Percentiles rank a stretch among this genome's conserved stretches.
phyloP scores from a whole-genome alignment of 768 basidiomycete genomes.

The Leccinum imitatum region DNA sequence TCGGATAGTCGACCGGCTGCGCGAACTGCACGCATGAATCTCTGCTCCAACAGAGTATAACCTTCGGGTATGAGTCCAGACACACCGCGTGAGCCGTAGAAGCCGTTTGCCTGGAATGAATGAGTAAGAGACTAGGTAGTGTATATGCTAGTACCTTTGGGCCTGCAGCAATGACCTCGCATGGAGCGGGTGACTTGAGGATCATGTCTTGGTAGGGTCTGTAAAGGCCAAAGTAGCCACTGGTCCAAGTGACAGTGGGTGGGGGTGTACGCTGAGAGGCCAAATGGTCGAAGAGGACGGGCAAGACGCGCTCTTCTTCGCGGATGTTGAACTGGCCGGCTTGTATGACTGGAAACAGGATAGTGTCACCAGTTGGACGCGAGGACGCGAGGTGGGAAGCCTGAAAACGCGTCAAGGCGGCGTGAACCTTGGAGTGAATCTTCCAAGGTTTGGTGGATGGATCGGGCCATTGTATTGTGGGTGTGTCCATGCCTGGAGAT shows the following conservation, averaged over 20 bases:
- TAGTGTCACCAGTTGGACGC: constrained; percentile 36
- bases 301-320: constrained; percentile 75
- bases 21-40: constrained; percentile 69
- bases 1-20: constrained; percentile 41
- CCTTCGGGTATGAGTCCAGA: constrained; percentile 95
- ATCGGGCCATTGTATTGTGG: constrained; percentile 67
- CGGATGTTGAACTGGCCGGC: constrained; percentile 83
- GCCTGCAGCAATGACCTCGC: constrained; percentile 79
- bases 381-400: constrained; percentile 30
- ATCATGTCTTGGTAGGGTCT: constrained; percentile 73
- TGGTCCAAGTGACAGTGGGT: constrained; percentile 79
- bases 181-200: constrained; percentile 56
- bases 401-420: constrained; percentile 63
- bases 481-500: constrained; percentile 41
- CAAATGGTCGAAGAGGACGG: constrained; percentile 56
- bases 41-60: constrained; percentile 84
- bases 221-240: constrained; percentile 92
- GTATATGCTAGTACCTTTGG: constrained; percentile 61
- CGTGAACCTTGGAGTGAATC: constrained; percentile 60
- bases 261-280: constrained; percentile 16
- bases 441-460: constrained; percentile 62
- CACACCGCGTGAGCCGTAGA: constrained; percentile 84
- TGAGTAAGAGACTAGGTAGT: constrained; percentile 1
- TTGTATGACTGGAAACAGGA: constrained; percentile 83
- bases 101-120: constrained; percentile 82